Evolutionary conservation across 495 filamentous ascomycete species (phyloP).

Genomic region (Penicillium silybi): DNA sequence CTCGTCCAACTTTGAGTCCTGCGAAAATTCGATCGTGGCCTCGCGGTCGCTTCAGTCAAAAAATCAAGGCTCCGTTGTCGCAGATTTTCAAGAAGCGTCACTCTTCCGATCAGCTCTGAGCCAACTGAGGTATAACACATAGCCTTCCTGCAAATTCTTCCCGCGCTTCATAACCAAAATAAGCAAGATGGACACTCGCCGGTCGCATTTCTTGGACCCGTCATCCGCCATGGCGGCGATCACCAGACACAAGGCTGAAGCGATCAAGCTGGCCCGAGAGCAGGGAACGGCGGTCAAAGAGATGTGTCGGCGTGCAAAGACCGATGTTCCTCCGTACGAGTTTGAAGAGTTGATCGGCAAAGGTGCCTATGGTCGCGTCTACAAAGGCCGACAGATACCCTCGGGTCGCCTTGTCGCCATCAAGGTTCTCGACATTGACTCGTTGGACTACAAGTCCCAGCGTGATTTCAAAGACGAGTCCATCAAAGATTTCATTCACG

Average conservation of each 20-base stretch:
- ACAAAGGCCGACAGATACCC: constrained; percentile 65
- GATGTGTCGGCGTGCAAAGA: constrained; percentile 46
- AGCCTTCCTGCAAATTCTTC: not conserved
- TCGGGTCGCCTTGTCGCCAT: constrained; percentile 72
- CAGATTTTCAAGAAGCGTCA: not conserved
- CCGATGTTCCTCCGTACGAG: constrained; percentile 58
- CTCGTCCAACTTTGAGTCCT: not conserved
- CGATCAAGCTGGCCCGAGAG: constrained; percentile 47
- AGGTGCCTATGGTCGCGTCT: constrained; percentile 92
- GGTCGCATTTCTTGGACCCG: constrained; percentile 39
- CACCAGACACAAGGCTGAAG: constrained; percentile 46
- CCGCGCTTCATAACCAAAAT: not conserved
- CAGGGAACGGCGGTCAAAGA: constrained; percentile 46
- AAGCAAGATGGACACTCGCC: constrained; percentile 30
- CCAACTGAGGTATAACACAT: not conserved
- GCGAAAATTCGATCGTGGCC: not conserved
- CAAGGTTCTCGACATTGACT: constrained; percentile 95
- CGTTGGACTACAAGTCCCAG: constrained; percentile 64
- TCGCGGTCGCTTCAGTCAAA: not conserved
- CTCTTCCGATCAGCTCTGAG: not conserved
- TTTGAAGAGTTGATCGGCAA: constrained; percentile 92
- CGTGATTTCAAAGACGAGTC: constrained; percentile 72
- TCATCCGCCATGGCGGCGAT: constrained; percentile 46
- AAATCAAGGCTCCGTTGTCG: not conserved
- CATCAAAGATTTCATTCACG: constrained; percentile 80